These are phyloP conservation scores for Boechera stricta DNA, from an alignment of 345 rosid species.

Conservation along the genomic window DNA sequence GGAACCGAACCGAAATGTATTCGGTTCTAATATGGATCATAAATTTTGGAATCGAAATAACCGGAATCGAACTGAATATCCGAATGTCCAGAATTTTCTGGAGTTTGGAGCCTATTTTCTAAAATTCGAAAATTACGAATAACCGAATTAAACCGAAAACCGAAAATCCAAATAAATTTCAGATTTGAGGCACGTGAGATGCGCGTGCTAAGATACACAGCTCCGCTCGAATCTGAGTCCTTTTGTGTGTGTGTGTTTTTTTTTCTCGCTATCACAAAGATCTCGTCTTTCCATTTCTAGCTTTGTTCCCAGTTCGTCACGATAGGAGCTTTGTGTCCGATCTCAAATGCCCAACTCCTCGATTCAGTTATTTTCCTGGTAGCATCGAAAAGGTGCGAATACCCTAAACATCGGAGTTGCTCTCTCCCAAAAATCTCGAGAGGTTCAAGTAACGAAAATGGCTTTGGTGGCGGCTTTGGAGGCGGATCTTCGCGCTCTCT, in stretches of 20 bases:
- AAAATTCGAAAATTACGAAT: too few species aligned
- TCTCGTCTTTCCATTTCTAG: constrained; percentile 17
- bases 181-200: constrained; percentile 38
- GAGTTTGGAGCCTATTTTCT: too few species aligned
- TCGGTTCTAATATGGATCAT: too few species aligned
- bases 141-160: too few species aligned
- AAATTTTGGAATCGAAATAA: too few species aligned
- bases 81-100: too few species aligned
- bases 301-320: constrained; percentile 12
- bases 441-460: constrained; percentile 52
- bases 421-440: constrained; percentile 25
- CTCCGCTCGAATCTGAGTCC: constrained; percentile 32
- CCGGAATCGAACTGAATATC: too few species aligned
- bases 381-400: constrained; percentile 13
- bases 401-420: constrained; percentile 30
- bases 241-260: neutral
- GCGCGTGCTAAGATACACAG: constrained; percentile 30
- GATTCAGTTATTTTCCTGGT: constrained; percentile 1
- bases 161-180: neutral
- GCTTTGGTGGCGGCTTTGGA: constrained; percentile 94
- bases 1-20: too few species aligned
- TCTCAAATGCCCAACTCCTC: constrained; percentile 36
- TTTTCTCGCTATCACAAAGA: neutral
- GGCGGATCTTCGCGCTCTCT: constrained; percentile 97
- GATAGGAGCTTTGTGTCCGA: constrained; percentile 43